Conservation (phyloP, 495 filamentous ascomycete species). For the Articulospora tetracladia region DNA sequence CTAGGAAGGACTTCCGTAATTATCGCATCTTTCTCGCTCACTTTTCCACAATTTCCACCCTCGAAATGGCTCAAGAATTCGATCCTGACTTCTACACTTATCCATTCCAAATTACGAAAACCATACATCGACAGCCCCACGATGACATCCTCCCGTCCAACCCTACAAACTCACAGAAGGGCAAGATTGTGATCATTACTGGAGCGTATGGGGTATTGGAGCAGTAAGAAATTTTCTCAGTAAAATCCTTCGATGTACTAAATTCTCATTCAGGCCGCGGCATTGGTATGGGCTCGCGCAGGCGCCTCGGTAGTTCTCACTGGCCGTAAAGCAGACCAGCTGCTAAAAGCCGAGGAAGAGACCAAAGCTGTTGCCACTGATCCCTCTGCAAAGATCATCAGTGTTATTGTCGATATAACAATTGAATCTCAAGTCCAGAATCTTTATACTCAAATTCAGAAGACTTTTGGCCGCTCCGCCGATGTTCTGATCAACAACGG, state of each 20-base stretch:
- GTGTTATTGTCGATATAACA: conserved; percentile 29
- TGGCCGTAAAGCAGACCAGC: conserved; percentile 28
- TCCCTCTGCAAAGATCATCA: conserved; percentile 24
- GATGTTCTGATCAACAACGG: conserved; percentile 42
- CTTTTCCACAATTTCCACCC: too few species aligned
- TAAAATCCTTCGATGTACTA: neutral
- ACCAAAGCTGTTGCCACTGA: conserved; percentile 20
- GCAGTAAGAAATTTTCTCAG: conserved; percentile 14
- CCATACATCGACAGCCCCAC: conserved; percentile 28
- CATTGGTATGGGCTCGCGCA: conserved; percentile 25
- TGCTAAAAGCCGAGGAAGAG: conserved; percentile 22
- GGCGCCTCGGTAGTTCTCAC: conserved; percentile 34
- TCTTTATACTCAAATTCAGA: conserved; percentile 31
- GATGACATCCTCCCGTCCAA: conserved; percentile 32
- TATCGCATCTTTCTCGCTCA: too few species aligned
- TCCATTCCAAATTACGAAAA: conserved; percentile 27
- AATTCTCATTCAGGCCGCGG: conserved; percentile 4
- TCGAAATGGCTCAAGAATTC: conserved; percentile 9
- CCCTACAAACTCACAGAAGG: conserved; percentile 30
- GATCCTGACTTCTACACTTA: conserved; percentile 20
- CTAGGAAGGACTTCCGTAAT: too few species aligned
- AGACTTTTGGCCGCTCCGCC: conserved; percentile 30
- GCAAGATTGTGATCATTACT: conserved; percentile 37
- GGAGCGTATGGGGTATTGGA: conserved; percentile 36
- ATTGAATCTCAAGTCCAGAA: conserved; percentile 25